Percentiles rank a stretch among this genome's conserved stretches.
These are phyloP conservation scores for Podospora comata DNA, from an alignment of 495 filamentous ascomycete genomes.

Conservation along the genomic window DNA sequence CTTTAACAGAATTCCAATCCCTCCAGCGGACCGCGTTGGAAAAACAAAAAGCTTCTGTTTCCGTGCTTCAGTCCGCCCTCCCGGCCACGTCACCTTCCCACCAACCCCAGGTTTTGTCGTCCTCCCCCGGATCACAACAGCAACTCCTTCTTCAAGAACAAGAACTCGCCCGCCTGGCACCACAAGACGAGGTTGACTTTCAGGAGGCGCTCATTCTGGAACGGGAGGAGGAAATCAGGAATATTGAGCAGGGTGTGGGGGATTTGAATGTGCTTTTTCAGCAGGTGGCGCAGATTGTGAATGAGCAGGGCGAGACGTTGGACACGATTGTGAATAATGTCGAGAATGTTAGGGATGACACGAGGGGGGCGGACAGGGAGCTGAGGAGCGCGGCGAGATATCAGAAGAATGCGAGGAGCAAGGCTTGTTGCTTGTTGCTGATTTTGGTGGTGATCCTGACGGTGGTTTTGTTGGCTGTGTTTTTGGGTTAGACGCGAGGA, in stretches of 20 bases:
- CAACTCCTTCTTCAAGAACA: constrained; percentile 58
- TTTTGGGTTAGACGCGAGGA: constrained; percentile 50
- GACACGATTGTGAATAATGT: constrained; percentile 89
- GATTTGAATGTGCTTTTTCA: constrained; percentile 96
- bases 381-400: constrained; percentile 77
- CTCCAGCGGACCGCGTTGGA: constrained; percentile 86
- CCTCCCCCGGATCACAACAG: constrained; percentile 25
- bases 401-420: constrained; percentile 89
- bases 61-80: constrained; percentile 70
- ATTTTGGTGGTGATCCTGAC: constrained; percentile 84
- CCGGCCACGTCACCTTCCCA: constrained; percentile 25
- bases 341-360: constrained; percentile 71
- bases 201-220: constrained; percentile 93
- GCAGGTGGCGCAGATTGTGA: constrained; percentile 94
- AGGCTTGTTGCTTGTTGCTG: constrained; percentile 88
- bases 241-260: constrained; percentile 92
- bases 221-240: constrained; percentile 91
- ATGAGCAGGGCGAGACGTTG: constrained; percentile 84
- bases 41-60: constrained; percentile 83
- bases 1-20: constrained; percentile 83
- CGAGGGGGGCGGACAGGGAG: constrained; percentile 80
- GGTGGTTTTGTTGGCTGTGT: constrained; percentile 82
- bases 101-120: constrained; percentile 10
- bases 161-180: constrained; percentile 74
- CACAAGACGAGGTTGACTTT: constrained; percentile 96